Evolutionary conservation across 495 filamentous ascomycete genomes (phyloP).

Genomic region (Sabuloglossum arenarium): DNA sequence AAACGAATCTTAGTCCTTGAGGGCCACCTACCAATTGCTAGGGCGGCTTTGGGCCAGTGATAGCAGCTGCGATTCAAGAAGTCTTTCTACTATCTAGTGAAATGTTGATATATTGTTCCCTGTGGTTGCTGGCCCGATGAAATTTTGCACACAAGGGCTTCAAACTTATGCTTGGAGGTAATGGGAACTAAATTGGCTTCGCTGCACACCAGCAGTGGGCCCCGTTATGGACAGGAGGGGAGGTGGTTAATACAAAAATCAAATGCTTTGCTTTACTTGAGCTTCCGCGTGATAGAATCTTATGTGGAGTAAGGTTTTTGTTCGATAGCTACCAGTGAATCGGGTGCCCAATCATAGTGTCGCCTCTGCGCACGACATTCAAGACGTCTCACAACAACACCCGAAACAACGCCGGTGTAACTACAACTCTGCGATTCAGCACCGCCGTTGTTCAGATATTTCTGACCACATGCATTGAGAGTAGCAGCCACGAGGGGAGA

Average conservation of each 20-base stretch:
- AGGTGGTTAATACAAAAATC: too few species aligned
- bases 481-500: neutral
- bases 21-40: too few species aligned
- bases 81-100: too few species aligned
- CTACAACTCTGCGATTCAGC: neutral
- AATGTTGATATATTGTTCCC: too few species aligned
- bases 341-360: neutral
- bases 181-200: neutral
- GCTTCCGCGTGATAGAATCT: neutral
- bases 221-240: too few species aligned
- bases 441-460: neutral
- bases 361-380: neutral
- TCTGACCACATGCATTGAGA: neutral
- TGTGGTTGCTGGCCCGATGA: too few species aligned
- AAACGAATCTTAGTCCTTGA: neutral
- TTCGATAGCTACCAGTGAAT: too few species aligned
- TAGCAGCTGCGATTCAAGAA: too few species aligned
- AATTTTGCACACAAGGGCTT: neutral
- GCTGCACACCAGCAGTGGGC: too few species aligned
- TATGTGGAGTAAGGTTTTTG: neutral
- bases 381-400: neutral
- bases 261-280: neutral
- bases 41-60: too few species aligned
- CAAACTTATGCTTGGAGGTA: neutral
- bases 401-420: neutral